Conservation (phyloP, 2,329 filamentous ascomycete species). For the Leptographium galeiforme region DNA sequence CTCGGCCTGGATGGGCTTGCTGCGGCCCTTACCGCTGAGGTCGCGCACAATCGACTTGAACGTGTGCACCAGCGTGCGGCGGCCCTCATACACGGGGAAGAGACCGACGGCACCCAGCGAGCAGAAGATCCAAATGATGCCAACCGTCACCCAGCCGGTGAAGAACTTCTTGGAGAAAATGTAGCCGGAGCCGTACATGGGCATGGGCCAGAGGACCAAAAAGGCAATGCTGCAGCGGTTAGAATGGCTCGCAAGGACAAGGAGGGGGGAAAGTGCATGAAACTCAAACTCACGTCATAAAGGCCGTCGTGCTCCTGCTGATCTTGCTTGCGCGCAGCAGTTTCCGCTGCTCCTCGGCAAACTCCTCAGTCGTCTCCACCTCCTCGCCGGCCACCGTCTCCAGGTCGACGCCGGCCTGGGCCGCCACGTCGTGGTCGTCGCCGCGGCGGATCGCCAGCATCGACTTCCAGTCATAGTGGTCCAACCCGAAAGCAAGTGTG, state of each 20-base stretch:
- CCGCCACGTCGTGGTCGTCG: constrained; percentile 62
- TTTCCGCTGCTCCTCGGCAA: constrained; percentile 26
- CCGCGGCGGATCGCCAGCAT: constrained; percentile 70
- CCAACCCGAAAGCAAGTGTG: constrained; percentile 54
- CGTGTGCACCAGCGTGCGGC: constrained; percentile 50
- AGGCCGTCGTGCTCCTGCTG: constrained; percentile 18
- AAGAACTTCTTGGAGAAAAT: constrained; percentile 75
- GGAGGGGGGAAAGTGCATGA: background rate
- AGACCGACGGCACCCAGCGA: constrained; percentile 61
- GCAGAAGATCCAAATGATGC: constrained; percentile 69
- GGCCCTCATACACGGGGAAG: constrained; percentile 70
- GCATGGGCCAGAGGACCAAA: constrained; percentile 81
- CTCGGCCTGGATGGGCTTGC: constrained; percentile 11
- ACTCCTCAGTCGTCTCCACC: constrained; percentile 20
- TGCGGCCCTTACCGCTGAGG: constrained; percentile 29
- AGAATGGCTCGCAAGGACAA: background rate
- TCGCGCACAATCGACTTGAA: constrained; percentile 49
- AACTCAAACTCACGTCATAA: constrained; percentile 17
- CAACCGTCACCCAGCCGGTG: constrained; percentile 65
- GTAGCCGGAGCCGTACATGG: constrained; percentile 73
- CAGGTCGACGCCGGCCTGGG: constrained; percentile 48
- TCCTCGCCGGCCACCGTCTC: constrained; percentile 43
- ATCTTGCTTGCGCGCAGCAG: constrained; percentile 19
- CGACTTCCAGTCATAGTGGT: constrained; percentile 75
- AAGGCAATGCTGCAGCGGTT: constrained; percentile 44